Evolutionary conservation across 1,139 yeast species (phyloP), one percentile per base, ranked within the genome.

Genomic region (Kurtzmaniella quercitrusa): DNA sequence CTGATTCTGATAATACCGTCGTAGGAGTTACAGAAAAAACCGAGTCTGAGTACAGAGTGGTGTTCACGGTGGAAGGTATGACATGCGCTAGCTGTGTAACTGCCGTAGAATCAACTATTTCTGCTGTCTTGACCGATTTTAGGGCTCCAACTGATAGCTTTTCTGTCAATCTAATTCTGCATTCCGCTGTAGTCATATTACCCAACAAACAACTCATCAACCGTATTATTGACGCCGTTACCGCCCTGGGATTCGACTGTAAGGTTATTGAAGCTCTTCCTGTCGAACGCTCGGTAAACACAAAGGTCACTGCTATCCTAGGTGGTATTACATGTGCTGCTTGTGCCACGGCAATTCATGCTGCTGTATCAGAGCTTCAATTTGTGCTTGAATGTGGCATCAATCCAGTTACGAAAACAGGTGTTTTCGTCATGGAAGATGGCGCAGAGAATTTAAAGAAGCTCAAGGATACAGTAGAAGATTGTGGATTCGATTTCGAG

Each of bases 301-400:
- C 70, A 49, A 76, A 73, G 52, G 75, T 83, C 7, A 66, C 71
- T 8, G 89, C 88, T 1, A 63, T 79, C 0, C 77, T 85, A 41
- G 86, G 84, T 3, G 93, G 93, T 3, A 84, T 85, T 62, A 80
- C 90, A 0, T 85, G 93, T 63, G 81, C 86, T 5, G 79, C 89
- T 0, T 85, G 94, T 59, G 79, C 81, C 1, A 70, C 70, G 41
- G 67, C 89, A 0, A 79, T 85, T 27, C 62, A 66, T 9, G 61
- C 69, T 16, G 77, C 81, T 0, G 76, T 79, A 1, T 56, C 67
- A 5, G 75, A 69, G 6, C 60, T 82, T 34, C 77, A 80, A 0
- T 81, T 77, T 57, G 74, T 85, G 2, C 60, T 72, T 14, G 81
- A 77, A 25, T 66, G 71, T 33, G 77, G 77, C 10, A 70, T 85